phyloP scores from a whole-genome alignment of 139 green algal species.

The Gonium pectorale region DNA sequence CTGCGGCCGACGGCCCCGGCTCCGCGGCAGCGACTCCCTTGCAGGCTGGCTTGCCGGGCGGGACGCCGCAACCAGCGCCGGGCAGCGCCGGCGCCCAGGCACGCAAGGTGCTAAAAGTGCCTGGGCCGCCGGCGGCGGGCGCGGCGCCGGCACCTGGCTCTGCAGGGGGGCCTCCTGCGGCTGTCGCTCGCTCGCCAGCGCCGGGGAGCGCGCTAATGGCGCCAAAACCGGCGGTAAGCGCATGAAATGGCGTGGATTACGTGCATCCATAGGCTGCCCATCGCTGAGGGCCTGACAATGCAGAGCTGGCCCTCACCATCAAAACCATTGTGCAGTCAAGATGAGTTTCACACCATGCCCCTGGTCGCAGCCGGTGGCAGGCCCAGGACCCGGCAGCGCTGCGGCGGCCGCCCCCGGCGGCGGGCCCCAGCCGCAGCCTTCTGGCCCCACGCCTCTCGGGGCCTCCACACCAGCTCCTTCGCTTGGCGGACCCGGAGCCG shows the following conservation, averaged over 20 bases:
- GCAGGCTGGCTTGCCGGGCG: not conserved
- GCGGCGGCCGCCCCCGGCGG: not conserved
- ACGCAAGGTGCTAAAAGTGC: slow-evolving; percentile 30
- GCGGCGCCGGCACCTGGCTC: not conserved
- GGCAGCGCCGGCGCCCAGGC: slow-evolving; percentile 6
- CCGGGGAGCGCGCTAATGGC: not conserved
- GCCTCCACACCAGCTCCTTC: not conserved
- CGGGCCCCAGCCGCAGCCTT: not conserved
- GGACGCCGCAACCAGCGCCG: not conserved
- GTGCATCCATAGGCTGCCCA: too few species aligned
- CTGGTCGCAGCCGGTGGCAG: not conserved
- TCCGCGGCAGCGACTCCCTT: not conserved
- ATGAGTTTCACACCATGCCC: too few species aligned
- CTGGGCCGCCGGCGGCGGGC: not conserved
- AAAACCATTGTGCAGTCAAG: too few species aligned
- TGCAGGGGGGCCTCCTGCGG: not conserved
- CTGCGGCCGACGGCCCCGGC: too few species aligned
- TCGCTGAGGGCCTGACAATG: too few species aligned
- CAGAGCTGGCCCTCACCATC: too few species aligned
- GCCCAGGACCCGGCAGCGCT: not conserved
- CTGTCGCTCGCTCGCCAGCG: not conserved
- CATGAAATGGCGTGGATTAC: too few species aligned
- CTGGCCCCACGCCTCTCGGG: not conserved
- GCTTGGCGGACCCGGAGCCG: not conserved
- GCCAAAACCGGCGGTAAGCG: slow-evolving; percentile 13